phyloP scores from a whole-genome alignment of 1,284 basidiomycete species.

The Trichosporon asahii region DNA sequence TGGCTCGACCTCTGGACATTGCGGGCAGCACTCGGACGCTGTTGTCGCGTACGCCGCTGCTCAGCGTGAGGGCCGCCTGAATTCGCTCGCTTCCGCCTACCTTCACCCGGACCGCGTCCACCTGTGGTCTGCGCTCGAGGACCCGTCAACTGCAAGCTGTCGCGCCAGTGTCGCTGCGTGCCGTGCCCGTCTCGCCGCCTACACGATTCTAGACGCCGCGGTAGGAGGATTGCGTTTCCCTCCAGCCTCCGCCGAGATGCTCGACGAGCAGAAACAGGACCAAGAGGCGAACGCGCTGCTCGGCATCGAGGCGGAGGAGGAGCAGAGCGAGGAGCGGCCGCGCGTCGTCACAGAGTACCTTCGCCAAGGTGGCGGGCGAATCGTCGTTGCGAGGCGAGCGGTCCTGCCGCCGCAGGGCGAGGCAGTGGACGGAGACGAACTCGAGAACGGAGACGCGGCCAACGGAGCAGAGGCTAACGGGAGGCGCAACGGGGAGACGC shows the following conservation, averaged over 20 bases:
- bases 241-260: slow-evolving; percentile 40
- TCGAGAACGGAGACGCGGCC: not conserved
- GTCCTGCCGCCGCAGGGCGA: slow-evolving; percentile 36
- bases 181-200: slow-evolving; percentile 34
- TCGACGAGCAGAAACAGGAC: slow-evolving; percentile 26
- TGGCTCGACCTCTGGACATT: not conserved
- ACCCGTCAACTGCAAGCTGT: slow-evolving; percentile 32
- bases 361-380: slow-evolving; percentile 64
- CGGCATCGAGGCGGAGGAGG: slow-evolving; percentile 19
- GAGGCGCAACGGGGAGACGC: not conserved
- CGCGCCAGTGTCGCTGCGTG: slow-evolving; percentile 23
- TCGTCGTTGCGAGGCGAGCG: slow-evolving; percentile 55
- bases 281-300: slow-evolving; percentile 23
- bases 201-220: slow-evolving; percentile 46
- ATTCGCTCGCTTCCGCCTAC: slow-evolving; percentile 33
- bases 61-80: slow-evolving; percentile 30
- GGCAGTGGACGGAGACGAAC: not conserved
- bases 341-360: slow-evolving; percentile 62
- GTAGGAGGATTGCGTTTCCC: slow-evolving; percentile 38
- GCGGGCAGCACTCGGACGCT: not conserved
- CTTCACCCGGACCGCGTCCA: slow-evolving; percentile 42
- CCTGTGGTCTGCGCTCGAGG: slow-evolving; percentile 36
- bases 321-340: not conserved
- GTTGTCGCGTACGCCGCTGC: slow-evolving; percentile 33
- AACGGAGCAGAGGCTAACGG: not conserved